Percentiles rank a stretch among this genome's conserved stretches.
These are phyloP conservation scores for Alternaria metachromatica DNA, from an alignment of 2,329 filamentous ascomycete species.

Conservation along the genomic window DNA sequence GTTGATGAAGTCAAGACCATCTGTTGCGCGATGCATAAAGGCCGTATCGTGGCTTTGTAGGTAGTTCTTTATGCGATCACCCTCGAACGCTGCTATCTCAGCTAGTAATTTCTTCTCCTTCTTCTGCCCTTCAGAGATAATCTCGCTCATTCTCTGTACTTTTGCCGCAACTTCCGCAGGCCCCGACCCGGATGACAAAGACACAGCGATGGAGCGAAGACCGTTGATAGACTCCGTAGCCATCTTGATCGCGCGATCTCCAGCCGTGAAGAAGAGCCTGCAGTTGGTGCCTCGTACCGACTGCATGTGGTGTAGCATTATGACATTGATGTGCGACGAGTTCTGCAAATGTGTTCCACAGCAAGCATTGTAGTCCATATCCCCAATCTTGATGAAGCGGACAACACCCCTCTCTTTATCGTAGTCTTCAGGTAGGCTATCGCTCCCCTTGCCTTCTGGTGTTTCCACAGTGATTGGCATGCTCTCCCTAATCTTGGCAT, in stretches of 20 bases:
- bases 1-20: constrained; percentile 42
- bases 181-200: constrained; percentile 29
- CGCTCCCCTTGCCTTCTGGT: constrained; percentile 32
- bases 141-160: constrained; percentile 33
- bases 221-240: constrained; percentile 36
- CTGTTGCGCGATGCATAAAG: constrained; percentile 35
- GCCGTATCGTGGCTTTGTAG: constrained; percentile 21
- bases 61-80: constrained; percentile 27
- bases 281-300: constrained; percentile 41
- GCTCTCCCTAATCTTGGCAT: constrained; percentile 35
- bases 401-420: constrained; percentile 42
- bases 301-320: constrained; percentile 42
- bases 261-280: constrained; percentile 39
- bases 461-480: constrained; percentile 41
- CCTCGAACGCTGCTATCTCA: constrained; percentile 38
- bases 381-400: constrained; percentile 41
- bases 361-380: constrained; percentile 45
- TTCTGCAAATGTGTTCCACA: constrained; percentile 45
- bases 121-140: constrained; percentile 31
- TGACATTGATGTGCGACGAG: constrained; percentile 38
- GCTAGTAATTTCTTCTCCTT: constrained; percentile 37
- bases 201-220: constrained; percentile 34
- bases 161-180: constrained; percentile 33
- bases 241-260: constrained; percentile 39
- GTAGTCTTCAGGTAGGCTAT: constrained; percentile 40